Percentiles rank a stretch among this genome's conserved stretches.
These are phyloP conservation scores for Ligustrum vulgare DNA, from an alignment of 257 asterid species.

Conservation along the genomic window DNA sequence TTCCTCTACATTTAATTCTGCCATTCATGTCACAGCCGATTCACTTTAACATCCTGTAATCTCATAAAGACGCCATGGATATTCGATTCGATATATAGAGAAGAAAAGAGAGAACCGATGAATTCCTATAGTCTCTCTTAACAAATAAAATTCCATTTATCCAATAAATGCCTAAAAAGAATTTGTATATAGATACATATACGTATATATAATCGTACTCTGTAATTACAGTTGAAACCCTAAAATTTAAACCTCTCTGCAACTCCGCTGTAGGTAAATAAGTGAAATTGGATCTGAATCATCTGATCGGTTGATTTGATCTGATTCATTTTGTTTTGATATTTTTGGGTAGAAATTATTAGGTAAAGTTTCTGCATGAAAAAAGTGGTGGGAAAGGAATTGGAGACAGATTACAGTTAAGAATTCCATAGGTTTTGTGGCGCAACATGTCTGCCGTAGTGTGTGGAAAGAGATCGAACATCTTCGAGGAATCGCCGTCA, in stretches of 20 bases:
- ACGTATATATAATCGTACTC: not conserved
- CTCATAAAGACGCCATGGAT: conserved; percentile 5
- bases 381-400: conserved; percentile 19
- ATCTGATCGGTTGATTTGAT: not conserved
- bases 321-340: not conserved
- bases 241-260: not conserved
- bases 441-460: conserved; percentile 62
- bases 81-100: not conserved
- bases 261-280: not conserved
- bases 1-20: not conserved
- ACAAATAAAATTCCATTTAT: not conserved
- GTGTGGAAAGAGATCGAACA: conserved; percentile 58
- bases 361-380: conserved; percentile 23
- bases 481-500: conserved; percentile 52
- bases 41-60: not conserved
- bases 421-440: conserved; percentile 1
- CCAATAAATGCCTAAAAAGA: not conserved
- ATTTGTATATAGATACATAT: not conserved
- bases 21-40: not conserved
- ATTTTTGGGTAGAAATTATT: not conserved
- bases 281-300: not conserved
- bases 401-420: conserved; percentile 18
- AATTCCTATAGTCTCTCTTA: not conserved
- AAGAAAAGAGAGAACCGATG: not conserved
- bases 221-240: not conserved